Evolutionary conservation across 1,284 basidiomycete species (phyloP).

Genomic region (Pisolithus thermaeus): DNA sequence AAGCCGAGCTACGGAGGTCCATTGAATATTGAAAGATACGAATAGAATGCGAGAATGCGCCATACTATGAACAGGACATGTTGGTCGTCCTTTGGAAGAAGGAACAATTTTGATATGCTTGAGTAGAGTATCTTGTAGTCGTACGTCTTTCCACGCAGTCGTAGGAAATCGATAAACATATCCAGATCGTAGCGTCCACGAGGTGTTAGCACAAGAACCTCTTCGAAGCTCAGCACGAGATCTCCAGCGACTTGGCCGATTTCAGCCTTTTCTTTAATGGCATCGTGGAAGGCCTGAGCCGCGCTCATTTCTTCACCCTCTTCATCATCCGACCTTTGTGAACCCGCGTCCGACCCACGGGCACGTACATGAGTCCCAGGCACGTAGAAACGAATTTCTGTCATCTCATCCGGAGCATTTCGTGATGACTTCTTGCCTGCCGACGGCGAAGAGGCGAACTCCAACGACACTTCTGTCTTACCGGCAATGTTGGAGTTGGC

Average conservation of each 20-base stretch:
- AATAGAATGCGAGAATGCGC: conserved; percentile 7
- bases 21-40: neutral
- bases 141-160: conserved; percentile 95
- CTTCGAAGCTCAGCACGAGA: conserved; percentile 92
- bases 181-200: conserved; percentile 97
- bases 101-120: conserved; percentile 87
- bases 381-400: conserved; percentile 95
- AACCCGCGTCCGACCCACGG: conserved; percentile 73
- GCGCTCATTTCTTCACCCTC: conserved; percentile 78
- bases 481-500: conserved; percentile 98
- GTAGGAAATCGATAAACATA: conserved; percentile 93
- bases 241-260: conserved; percentile 92
- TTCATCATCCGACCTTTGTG: conserved; percentile 66
- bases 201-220: conserved; percentile 94
- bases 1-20: conserved; percentile 63
- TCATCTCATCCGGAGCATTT: conserved; percentile 76
- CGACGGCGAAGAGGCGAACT: conserved; percentile 64
- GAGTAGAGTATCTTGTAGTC: conserved; percentile 97
- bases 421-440: conserved; percentile 44
- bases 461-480: conserved; percentile 95
- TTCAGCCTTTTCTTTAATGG: conserved; percentile 95
- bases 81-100: conserved; percentile 94
- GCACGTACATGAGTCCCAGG: conserved; percentile 75
- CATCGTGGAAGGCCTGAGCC: conserved; percentile 94
- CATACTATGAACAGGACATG: conserved; percentile 92